Conservation (phyloP, 1,139 yeast genomes). For the Sporopachydermia cereana region DNA sequence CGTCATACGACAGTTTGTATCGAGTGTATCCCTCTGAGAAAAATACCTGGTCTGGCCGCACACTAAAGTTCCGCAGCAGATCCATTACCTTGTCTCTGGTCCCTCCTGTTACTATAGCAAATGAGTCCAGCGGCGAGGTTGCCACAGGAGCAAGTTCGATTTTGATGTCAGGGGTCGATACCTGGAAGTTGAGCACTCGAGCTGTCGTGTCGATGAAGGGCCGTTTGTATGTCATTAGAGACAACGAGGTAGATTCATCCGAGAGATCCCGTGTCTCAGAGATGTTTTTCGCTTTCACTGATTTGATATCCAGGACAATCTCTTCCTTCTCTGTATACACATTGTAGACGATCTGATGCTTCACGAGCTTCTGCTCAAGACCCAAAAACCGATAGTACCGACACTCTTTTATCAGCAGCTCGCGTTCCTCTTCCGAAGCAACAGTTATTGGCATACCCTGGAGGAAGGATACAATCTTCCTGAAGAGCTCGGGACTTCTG, state of each 20-base stretch:
- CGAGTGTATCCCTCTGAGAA: conserved; percentile 1
- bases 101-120: background rate
- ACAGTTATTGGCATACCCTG: conserved; percentile 42
- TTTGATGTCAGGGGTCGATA: background rate
- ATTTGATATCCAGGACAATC: conserved; percentile 40
- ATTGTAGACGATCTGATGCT: conserved; percentile 37
- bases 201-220: background rate
- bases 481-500: conserved; percentile 47
- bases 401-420: conserved; percentile 53
- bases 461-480: conserved; percentile 44
- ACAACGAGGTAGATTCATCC: background rate
- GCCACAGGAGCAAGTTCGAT: background rate
- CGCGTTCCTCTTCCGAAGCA: conserved; percentile 41
- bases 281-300: conserved; percentile 36
- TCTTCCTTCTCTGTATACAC: conserved; percentile 42
- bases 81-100: background rate
- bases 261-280: background rate
- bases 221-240: background rate
- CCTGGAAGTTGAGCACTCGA: conserved; percentile 2
- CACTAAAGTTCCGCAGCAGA: background rate
- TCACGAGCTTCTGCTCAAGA: conserved; percentile 59
- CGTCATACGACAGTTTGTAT: background rate
- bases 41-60: background rate
- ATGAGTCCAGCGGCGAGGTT: background rate
- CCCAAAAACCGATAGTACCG: conserved; percentile 65